Conservation (phyloP, 2,329 filamentous ascomycete genomes). For the Laburnicola sp. region DNA sequence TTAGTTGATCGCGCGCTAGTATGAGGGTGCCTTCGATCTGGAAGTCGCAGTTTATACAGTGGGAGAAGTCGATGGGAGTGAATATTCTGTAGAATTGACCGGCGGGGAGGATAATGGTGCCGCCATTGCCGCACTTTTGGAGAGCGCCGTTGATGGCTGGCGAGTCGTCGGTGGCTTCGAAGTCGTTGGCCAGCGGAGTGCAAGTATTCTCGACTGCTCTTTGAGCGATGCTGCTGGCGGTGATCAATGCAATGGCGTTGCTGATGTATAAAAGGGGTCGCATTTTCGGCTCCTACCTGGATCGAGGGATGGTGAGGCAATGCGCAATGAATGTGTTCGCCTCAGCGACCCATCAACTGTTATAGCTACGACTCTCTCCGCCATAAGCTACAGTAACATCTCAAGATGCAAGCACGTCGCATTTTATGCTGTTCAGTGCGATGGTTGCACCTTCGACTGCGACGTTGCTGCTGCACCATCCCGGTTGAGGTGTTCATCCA, state of each 20-base stretch:
- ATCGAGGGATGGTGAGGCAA: neutral
- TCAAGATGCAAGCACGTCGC: neutral
- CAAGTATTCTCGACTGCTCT: conserved; percentile 26
- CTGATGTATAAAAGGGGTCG: neutral
- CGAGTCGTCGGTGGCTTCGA: conserved; percentile 46
- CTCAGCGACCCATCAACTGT: neutral
- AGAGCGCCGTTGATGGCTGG: conserved; percentile 51
- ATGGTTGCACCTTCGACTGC: conserved; percentile 2
- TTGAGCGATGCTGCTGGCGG: neutral
- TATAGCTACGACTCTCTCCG: neutral
- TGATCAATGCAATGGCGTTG: neutral
- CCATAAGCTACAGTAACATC: too few relatives aligned
- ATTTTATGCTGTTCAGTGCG: conserved; percentile 3
- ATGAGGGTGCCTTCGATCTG: conserved; percentile 52
- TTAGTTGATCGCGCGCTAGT: conserved; percentile 39
- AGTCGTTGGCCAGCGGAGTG: conserved; percentile 37
- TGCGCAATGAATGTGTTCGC: too few relatives aligned
- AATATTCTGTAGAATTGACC: conserved; percentile 49
- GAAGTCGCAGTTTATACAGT: conserved; percentile 49
- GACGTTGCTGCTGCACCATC: neutral
- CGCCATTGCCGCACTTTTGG: conserved; percentile 47
- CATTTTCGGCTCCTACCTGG: neutral
- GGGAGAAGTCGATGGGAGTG: conserved; percentile 46
- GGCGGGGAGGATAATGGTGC: conserved; percentile 51
- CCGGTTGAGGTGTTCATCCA: neutral